Conservation (phyloP, 1,139 yeast species). For the Suhomyces anneliseae region DNA sequence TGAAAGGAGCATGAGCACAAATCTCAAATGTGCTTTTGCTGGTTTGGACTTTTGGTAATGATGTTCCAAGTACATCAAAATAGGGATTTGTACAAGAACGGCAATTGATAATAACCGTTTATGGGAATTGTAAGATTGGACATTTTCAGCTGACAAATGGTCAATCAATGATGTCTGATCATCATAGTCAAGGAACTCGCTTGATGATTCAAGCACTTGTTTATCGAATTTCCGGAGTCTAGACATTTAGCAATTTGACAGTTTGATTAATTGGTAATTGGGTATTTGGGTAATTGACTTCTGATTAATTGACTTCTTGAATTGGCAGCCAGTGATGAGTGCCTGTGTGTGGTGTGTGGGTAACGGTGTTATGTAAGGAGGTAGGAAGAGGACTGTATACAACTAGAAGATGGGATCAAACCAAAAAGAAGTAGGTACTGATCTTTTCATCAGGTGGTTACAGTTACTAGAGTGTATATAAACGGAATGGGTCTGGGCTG, state of each 20-base stretch:
- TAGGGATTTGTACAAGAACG: slow-evolving; percentile 14
- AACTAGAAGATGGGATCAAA: no score
- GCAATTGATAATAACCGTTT: slow-evolving; percentile 10
- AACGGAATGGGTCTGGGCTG: no score
- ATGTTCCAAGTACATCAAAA: slow-evolving; percentile 11
- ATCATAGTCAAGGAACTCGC: slow-evolving; percentile 13
- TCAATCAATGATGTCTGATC: slow-evolving; percentile 15
- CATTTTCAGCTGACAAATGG: slow-evolving; percentile 10
- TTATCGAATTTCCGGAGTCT: slow-evolving; percentile 16
- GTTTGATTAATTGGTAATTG: no score
- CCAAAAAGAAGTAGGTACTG: no score
- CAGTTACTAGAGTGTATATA: no score
- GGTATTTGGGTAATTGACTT: no score
- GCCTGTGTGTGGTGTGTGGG: no score
- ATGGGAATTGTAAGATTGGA: slow-evolving; percentile 8
- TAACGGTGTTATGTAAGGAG: no score
- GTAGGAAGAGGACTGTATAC: no score
- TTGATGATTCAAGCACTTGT: slow-evolving; percentile 13
- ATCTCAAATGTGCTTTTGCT: slow-evolving; percentile 2
- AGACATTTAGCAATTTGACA: slow-evolving; percentile 6
- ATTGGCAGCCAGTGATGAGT: no score
- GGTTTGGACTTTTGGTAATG: slow-evolving; percentile 2
- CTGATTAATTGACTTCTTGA: no score
- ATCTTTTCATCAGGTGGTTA: no score
- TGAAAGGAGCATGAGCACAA: slow-evolving; percentile 7